Evolutionary conservation across 2,329 filamentous ascomycete species (phyloP).

Genomic region (Fusarium sp.): DNA sequence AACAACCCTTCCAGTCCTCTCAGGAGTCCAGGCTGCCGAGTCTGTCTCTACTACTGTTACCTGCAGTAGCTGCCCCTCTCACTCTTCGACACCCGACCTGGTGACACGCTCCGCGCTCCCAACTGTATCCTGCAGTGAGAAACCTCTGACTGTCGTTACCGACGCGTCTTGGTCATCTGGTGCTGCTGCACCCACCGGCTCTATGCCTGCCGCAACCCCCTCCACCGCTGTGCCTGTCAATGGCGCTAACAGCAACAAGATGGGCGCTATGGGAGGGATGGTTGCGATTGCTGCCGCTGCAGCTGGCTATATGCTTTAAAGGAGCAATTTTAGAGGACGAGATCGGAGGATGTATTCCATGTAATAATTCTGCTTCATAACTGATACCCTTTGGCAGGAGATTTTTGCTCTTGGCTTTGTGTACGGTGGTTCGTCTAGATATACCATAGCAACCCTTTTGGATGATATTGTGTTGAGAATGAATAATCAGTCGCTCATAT

Average conservation of each 20-base stretch:
- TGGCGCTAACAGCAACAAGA: constrained; percentile 21
- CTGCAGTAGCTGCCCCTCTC: constrained; percentile 23
- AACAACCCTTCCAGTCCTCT: constrained; percentile 18
- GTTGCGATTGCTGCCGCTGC: neutral
- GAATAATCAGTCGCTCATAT: neutral
- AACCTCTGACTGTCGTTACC: constrained; percentile 20
- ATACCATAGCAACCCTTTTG: neutral
- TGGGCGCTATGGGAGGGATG: constrained; percentile 8
- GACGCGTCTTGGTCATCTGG: constrained; percentile 1
- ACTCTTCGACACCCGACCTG: constrained; percentile 16
- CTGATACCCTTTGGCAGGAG: neutral
- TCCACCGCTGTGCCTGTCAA: constrained; percentile 10
- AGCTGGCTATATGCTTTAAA: constrained; percentile 12
- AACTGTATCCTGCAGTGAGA: constrained; percentile 21
- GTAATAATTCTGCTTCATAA: constrained; percentile 1
- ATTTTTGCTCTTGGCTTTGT: neutral
- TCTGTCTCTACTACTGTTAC: constrained; percentile 32
- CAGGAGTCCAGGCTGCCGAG: constrained; percentile 22
- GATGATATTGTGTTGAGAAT: neutral
- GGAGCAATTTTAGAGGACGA: neutral
- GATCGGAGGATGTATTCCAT: neutral
- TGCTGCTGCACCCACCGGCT: constrained; percentile 24
- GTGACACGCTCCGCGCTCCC: constrained; percentile 30
- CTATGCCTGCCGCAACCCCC: constrained; percentile 16
- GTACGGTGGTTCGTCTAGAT: neutral